A percentile compares a stretch with the other conserved stretches of the same genome.
Conservation (phyloP, 164 flowering plant species). For the Sedum album region DNA sequence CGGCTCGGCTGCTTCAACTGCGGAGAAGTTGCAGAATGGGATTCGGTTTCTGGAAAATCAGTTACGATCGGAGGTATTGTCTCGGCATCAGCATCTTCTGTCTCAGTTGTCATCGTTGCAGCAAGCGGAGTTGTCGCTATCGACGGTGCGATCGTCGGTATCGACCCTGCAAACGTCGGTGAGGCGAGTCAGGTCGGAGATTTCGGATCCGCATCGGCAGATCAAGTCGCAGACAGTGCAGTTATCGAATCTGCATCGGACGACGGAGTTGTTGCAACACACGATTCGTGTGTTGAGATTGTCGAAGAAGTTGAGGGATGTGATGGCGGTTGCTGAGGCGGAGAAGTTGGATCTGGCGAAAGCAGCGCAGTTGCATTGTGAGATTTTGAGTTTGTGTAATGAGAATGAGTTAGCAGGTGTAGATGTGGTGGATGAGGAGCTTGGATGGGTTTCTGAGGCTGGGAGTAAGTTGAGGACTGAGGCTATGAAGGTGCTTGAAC, state of each 20-base stretch:
- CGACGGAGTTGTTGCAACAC: conserved; percentile 49
- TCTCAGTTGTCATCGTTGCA: conserved; percentile 68
- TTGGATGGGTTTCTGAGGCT: conserved; percentile 48
- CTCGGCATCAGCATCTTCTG: conserved; percentile 67
- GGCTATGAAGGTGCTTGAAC: conserved; percentile 74
- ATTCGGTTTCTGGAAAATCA: conserved; percentile 71
- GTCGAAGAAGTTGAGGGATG: conserved; percentile 56
- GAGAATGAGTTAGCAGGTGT: conserved; percentile 64
- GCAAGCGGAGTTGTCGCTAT: conserved; percentile 62
- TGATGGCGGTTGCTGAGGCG: conserved; percentile 21
- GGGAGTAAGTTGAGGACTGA: conserved; percentile 53
- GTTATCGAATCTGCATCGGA: conserved; percentile 56
- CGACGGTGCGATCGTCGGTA: conserved; percentile 61
- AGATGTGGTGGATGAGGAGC: conserved; percentile 53
- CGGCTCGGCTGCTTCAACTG: conserved; percentile 85
- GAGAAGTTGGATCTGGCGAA: conserved; percentile 67
- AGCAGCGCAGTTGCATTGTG: conserved; percentile 76
- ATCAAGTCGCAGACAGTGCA: conserved; percentile 49
- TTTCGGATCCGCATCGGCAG: conserved; percentile 62
- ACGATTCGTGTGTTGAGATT: conserved; percentile 52
- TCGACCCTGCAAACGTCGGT: conserved; percentile 75
- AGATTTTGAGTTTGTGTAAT: conserved; percentile 45
- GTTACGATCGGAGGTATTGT: conserved; percentile 74
- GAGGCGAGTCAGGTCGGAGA: conserved; percentile 63
- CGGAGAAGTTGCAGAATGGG: conserved; percentile 78